Conservation (phyloP, 2,329 filamentous ascomycete species). For the Penicillium sp. region DNA sequence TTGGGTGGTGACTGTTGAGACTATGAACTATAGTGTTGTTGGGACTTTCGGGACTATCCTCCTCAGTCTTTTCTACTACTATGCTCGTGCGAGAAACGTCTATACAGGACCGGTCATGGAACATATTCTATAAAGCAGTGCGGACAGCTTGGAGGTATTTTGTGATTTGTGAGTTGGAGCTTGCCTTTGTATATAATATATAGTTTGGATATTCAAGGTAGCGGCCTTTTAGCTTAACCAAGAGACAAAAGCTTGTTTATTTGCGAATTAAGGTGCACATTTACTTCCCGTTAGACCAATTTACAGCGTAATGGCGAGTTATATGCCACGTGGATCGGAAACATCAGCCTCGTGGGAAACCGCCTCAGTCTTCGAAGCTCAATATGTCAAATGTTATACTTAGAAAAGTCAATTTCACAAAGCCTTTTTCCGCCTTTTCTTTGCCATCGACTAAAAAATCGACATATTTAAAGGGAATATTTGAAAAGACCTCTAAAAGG, state of each 20-base stretch:
- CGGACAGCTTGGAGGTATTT: not conserved
- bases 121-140: not conserved
- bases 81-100: slow-evolving; percentile 32
- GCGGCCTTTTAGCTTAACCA: not conserved
- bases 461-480: too few species aligned
- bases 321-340: too few species aligned
- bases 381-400: too few species aligned
- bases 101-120: slow-evolving; percentile 36
- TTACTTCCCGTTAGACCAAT: not conserved
- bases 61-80: slow-evolving; percentile 43
- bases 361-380: too few species aligned
- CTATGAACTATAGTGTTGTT: slow-evolving; percentile 50
- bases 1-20: slow-evolving; percentile 36
- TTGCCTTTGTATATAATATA: not conserved
- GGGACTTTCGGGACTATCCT: slow-evolving; percentile 44
- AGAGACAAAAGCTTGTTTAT: not conserved
- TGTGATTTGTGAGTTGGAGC: not conserved
- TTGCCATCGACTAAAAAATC: too few species aligned
- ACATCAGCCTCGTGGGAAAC: too few species aligned
- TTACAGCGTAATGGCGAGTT: too few species aligned
- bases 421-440: too few species aligned
- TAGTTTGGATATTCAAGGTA: not conserved
- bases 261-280: not conserved
- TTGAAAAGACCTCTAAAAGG: too few species aligned
- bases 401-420: too few species aligned